Percentiles rank a stretch among this genome's conserved stretches.
Conservation (phyloP, 176 grass and related monocot genomes). For the Hsuehochloa calcarea region DNA sequence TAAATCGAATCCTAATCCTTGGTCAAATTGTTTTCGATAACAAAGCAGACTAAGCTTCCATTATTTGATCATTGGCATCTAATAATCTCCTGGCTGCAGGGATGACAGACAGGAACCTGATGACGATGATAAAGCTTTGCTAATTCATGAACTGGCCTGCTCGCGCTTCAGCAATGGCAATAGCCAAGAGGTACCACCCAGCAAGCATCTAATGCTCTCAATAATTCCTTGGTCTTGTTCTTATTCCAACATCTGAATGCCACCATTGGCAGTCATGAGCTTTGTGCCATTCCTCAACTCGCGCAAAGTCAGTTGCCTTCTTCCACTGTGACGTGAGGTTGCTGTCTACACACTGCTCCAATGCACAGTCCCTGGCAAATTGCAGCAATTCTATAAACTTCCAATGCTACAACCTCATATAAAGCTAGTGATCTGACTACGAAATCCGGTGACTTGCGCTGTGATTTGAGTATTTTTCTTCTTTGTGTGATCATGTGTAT, state of each 20-base stretch:
- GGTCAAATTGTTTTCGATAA: neutral
- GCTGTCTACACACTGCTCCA: neutral
- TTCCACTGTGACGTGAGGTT: neutral
- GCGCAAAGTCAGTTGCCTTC: neutral
- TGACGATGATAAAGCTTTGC: neutral
- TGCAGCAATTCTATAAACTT: neutral
- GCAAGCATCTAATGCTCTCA: neutral
- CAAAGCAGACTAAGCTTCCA: neutral
- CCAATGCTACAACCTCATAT: neutral
- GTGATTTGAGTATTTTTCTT: neutral
- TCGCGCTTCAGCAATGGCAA: too few relatives aligned
- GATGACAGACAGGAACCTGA: neutral
- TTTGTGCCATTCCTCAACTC: constrained; percentile 36
- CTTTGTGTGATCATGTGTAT: neutral
- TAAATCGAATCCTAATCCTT: neutral
- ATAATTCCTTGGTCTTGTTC: neutral
- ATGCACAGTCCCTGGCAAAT: neutral
- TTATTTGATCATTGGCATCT: neutral
- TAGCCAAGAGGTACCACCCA: too few relatives aligned
- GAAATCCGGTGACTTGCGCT: too few relatives aligned
- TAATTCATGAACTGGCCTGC: neutral
- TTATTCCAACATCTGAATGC: neutral
- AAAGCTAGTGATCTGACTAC: neutral
- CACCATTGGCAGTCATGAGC: constrained; percentile 17
- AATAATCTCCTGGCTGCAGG: neutral